phyloP scores from a whole-genome alignment of 1,139 yeast species.

The Spathaspora sp. region DNA sequence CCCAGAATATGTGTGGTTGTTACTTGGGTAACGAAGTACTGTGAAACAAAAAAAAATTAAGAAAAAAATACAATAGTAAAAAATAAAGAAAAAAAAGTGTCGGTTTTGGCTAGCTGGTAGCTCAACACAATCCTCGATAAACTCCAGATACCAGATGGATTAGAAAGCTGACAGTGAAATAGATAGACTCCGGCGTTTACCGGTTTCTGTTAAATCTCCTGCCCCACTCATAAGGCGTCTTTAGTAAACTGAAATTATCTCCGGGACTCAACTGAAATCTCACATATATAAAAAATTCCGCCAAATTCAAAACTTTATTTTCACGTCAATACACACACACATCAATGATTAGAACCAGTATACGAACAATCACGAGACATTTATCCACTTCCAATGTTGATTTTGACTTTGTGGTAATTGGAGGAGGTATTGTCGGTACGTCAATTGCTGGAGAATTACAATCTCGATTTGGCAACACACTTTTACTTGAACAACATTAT shows the following conservation, averaged over 20 bases:
- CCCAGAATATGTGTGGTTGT: background rate
- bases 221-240: no score
- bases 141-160: no score
- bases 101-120: no score
- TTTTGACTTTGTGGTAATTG: conserved; percentile 78
- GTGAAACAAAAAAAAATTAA: background rate
- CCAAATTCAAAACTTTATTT: background rate
- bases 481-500: conserved; percentile 67
- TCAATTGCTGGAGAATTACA: conserved; percentile 76
- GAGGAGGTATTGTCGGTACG: conserved; percentile 88
- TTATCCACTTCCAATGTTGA: conserved; percentile 29
- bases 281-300: no score
- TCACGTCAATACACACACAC: no score
- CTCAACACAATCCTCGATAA: no score
- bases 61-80: background rate
- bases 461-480: conserved; percentile 40
- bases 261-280: no score
- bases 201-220: no score
- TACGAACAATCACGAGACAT: conserved; percentile 6
- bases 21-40: background rate
- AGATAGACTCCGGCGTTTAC: no score
- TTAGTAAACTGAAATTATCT: no score
- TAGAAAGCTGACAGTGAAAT: no score
- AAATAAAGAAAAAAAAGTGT: background rate
- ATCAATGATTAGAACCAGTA: conserved; percentile 2